Evolutionary conservation across 768 basidiomycete genomes (phyloP).

Genomic region (Termitomyces sp.): DNA sequence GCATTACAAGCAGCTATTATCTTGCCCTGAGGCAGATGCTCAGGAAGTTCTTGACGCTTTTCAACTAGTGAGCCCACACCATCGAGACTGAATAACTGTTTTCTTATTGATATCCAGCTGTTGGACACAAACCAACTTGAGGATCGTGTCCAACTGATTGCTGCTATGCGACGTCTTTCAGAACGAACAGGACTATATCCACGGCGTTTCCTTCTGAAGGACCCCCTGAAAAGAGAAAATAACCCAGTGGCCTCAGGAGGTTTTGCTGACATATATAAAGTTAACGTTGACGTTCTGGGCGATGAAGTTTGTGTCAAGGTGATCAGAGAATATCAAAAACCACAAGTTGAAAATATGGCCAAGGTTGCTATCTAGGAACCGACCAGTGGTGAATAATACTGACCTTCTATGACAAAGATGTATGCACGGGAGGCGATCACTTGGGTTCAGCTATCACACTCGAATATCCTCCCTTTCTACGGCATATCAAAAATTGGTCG

Average conservation of each 20-base stretch:
- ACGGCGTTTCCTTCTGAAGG: conserved; percentile 3
- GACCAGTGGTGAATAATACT: neutral
- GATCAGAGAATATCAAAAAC: conserved; percentile 3
- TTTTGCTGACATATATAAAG: conserved; percentile 12
- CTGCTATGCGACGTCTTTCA: conserved; percentile 12
- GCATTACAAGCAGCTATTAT: neutral
- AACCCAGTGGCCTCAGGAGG: neutral
- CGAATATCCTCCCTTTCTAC: conserved; percentile 29
- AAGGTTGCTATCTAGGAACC: conserved; percentile 3
- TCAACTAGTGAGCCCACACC: conserved; percentile 1
- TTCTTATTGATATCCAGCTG: neutral
- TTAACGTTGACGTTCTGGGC: neutral
- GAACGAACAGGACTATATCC: conserved; percentile 8
- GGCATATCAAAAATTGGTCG: conserved; percentile 22
- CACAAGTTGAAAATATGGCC: neutral
- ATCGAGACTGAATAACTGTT: neutral
- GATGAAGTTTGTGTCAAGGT: conserved; percentile 7
- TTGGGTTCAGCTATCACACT: conserved; percentile 31
- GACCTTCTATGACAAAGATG: neutral
- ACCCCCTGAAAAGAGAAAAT: neutral
- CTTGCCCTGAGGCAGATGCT: neutral
- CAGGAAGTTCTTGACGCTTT: neutral
- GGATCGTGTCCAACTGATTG: conserved; percentile 5
- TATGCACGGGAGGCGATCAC: conserved; percentile 16
- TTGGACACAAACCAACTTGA: conserved; percentile 1